These are phyloP conservation scores for Penicillium sp. DNA, from an alignment of 2,329 filamentous ascomycete genomes.

Conservation along the genomic window DNA sequence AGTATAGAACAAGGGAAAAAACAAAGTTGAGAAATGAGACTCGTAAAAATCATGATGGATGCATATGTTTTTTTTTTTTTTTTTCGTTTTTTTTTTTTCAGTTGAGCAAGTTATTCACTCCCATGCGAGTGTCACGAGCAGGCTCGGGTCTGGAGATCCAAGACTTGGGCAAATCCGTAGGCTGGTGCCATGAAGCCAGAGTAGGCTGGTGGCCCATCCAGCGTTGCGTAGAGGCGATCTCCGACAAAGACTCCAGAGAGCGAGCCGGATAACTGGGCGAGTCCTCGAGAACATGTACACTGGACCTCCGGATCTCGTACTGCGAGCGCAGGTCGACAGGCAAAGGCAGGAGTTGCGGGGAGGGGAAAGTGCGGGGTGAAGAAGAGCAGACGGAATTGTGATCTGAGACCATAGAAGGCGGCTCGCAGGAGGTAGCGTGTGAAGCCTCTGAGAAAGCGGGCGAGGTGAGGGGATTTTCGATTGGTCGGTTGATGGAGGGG, in stretches of 20 bases:
- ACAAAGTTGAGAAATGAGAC: constrained; percentile 21
- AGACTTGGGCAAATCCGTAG: constrained; percentile 28
- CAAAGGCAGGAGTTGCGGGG: constrained; percentile 42
- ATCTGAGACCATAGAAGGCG: constrained; percentile 72
- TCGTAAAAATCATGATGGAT: constrained; percentile 21
- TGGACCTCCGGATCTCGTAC: constrained; percentile 37
- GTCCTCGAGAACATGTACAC: constrained; percentile 29
- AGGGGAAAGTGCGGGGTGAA: constrained; percentile 52
- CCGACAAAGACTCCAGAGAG: constrained; percentile 27
- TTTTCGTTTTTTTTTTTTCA: constrained; percentile 24
- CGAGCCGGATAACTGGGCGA: constrained; percentile 23
- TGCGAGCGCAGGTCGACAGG: constrained; percentile 47
- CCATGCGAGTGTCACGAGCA: constrained; percentile 42
- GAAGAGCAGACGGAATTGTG: constrained; percentile 62
- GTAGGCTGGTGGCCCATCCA: constrained; percentile 33
- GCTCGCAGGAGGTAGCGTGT: constrained; percentile 56
- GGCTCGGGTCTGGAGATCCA: constrained; percentile 27
- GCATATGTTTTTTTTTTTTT: background rate
- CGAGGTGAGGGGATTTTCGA: constrained; percentile 62
- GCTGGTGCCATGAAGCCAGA: constrained; percentile 29
- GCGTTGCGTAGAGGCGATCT: constrained; percentile 26
- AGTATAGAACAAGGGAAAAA: constrained; percentile 17
- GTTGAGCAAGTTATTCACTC: constrained; percentile 41
- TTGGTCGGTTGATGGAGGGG: constrained; percentile 38
- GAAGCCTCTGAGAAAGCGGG: constrained; percentile 65